Percentiles rank a stretch among this genome's conserved stretches.
phyloP scores from a whole-genome alignment of 768 basidiomycete species.

The Amanita pallidorosea region DNA sequence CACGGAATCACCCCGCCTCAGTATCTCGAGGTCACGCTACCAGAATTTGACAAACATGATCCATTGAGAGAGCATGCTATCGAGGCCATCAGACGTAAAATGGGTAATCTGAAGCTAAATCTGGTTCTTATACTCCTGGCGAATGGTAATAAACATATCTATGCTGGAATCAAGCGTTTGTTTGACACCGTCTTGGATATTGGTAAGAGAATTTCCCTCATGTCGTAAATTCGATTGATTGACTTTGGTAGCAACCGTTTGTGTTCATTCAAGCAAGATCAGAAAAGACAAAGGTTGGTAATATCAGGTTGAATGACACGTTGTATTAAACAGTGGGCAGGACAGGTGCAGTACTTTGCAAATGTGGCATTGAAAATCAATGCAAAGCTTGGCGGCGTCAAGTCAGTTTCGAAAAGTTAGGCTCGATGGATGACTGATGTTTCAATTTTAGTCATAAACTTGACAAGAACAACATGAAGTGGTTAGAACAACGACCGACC shows the following conservation, averaged over 20 bases:
- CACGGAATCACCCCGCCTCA: slow-evolving; percentile 28
- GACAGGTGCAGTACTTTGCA: slow-evolving; percentile 62
- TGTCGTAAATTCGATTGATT: neutral
- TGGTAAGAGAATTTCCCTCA: slow-evolving; percentile 15
- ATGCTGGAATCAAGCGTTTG: slow-evolving; percentile 65
- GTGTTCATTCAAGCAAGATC: slow-evolving; percentile 64
- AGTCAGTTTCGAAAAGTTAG: slow-evolving; percentile 29
- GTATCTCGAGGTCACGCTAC: slow-evolving; percentile 32
- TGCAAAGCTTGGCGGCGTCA: slow-evolving; percentile 73
- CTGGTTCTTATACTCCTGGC: slow-evolving; percentile 64
- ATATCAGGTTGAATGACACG: slow-evolving; percentile 14
- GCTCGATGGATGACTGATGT: slow-evolving; percentile 4
- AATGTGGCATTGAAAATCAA: slow-evolving; percentile 80
- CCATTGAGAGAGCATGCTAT: slow-evolving; percentile 45
- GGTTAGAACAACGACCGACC: slow-evolving; percentile 51
- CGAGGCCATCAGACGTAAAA: slow-evolving; percentile 23
- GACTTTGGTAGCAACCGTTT: slow-evolving; percentile 44
- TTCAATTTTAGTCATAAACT: slow-evolving; percentile 27
- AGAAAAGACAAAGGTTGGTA: slow-evolving; percentile 43
- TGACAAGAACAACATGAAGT: slow-evolving; percentile 41
- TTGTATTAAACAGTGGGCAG: slow-evolving; percentile 20
- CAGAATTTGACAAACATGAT: slow-evolving; percentile 39
- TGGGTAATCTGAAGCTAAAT: slow-evolving; percentile 31
- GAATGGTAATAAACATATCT: slow-evolving; percentile 62
- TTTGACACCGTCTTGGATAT: slow-evolving; percentile 60